Evolutionary conservation across 2,329 filamentous ascomycete species (phyloP).

Genomic region (Rhynchosporium graminicola): DNA sequence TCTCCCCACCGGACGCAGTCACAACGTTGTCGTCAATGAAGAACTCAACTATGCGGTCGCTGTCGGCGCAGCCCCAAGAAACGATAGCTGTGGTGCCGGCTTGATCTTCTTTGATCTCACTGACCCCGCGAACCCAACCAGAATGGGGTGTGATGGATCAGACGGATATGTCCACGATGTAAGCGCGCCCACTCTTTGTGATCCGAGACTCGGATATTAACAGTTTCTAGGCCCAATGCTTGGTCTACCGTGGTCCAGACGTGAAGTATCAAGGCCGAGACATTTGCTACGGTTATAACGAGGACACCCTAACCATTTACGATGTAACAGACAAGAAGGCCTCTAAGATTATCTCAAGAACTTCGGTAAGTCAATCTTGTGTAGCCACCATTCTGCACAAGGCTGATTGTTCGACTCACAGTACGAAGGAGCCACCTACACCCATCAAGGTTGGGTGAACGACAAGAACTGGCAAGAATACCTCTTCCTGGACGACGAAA

Average conservation of each 20-base stretch:
- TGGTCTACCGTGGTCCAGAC: slow-evolving; percentile 32
- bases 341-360: slow-evolving; percentile 48
- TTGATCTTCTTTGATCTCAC: slow-evolving; percentile 53
- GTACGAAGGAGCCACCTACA: slow-evolving; percentile 52
- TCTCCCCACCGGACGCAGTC: slow-evolving; percentile 45
- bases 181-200: background rate
- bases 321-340: slow-evolving; percentile 45
- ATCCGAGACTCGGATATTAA: background rate
- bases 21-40: slow-evolving; percentile 47
- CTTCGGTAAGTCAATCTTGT: slow-evolving; percentile 32
- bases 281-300: slow-evolving; percentile 33
- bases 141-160: slow-evolving; percentile 48
- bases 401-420: slow-evolving; percentile 21
- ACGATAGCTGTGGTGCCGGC: slow-evolving; percentile 46
- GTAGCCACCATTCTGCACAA: background rate
- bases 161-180: slow-evolving; percentile 43
- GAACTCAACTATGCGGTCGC: slow-evolving; percentile 42
- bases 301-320: slow-evolving; percentile 46
- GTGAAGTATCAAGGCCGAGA: slow-evolving; percentile 28
- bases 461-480: slow-evolving; percentile 21
- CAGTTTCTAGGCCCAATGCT: slow-evolving; percentile 48
- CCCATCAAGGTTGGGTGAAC: slow-evolving; percentile 49
- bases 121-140: slow-evolving; percentile 48
- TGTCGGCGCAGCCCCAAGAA: slow-evolving; percentile 42
- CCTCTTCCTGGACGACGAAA: slow-evolving; percentile 25